Percentiles rank a stretch among this genome's conserved stretches.
Evolutionary conservation across 176 grass and related monocot genomes (phyloP).

Genomic region (Juncus effusus): DNA sequence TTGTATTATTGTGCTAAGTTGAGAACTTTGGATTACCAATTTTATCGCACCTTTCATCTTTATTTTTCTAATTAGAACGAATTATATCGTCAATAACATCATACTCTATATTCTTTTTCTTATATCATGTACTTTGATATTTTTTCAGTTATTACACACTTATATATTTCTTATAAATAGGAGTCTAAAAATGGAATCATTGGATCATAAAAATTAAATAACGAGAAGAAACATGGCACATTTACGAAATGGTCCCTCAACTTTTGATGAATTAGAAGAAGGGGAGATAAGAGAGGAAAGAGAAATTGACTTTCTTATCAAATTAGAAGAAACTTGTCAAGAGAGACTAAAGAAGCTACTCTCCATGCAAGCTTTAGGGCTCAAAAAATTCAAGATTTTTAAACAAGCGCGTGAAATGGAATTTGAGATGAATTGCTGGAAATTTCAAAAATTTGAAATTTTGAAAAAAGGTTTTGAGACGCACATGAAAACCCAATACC

Average conservation of each 20-base stretch:
- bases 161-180: not conserved
- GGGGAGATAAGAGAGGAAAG: conserved; percentile 38
- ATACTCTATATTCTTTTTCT: not conserved
- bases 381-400: conserved; percentile 41
- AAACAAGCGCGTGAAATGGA: conserved; percentile 24
- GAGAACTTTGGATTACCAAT: too few species aligned
- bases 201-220: conserved; percentile 25
- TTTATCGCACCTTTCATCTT: too few species aligned
- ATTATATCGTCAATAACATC: too few species aligned
- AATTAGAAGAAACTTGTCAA: conserved; percentile 46
- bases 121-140: not conserved
- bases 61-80: too few species aligned
- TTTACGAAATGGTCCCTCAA: conserved; percentile 18
- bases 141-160: not conserved
- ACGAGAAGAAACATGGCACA: not conserved
- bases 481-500: conserved; percentile 42
- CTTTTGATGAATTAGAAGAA: conserved; percentile 40
- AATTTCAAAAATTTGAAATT: conserved; percentile 32
- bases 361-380: conserved; percentile 39
- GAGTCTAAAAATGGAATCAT: conserved; percentile 20
- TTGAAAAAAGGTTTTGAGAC: conserved; percentile 31
- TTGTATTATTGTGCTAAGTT: too few species aligned
- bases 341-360: conserved; percentile 41
- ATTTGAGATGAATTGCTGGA: conserved; percentile 30
- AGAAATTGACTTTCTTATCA: conserved; percentile 8